Conservation (phyloP, 176 grass and related monocot genomes). For the Raddia guianensis region DNA sequence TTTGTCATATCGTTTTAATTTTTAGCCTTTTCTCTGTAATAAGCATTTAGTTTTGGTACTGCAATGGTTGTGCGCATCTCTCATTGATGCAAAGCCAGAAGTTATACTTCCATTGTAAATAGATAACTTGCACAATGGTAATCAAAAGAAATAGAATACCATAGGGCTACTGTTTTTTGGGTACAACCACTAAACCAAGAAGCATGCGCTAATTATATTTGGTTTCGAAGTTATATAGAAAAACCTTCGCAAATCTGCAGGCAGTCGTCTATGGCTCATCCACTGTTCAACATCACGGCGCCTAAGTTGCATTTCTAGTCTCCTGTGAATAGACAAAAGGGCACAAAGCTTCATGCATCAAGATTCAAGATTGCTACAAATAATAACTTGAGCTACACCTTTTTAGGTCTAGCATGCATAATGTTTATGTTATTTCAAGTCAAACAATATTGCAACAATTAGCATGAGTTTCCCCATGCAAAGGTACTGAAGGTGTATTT, state of each 20-base stretch:
- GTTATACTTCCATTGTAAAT: no score
- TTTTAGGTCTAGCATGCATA: background rate
- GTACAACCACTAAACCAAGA: background rate
- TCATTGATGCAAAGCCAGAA: no score
- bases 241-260: conserved; percentile 88
- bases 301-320: conserved; percentile 96
- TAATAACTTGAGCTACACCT: background rate
- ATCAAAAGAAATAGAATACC: background rate
- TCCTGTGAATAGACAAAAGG: conserved; percentile 52
- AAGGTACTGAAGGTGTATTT: background rate
- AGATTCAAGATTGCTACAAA: conserved; percentile 11
- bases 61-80: no score
- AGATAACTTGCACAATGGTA: background rate
- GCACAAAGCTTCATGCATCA: conserved; percentile 11
- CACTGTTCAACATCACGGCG: conserved; percentile 93
- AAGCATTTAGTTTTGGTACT: no score
- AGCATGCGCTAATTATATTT: conserved; percentile 11
- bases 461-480: conserved; percentile 12
- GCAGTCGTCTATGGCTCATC: conserved; percentile 96
- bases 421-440: background rate
- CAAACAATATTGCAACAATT: background rate
- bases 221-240: conserved; percentile 31
- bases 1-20: no score
- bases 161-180: background rate
- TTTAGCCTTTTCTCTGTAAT: no score